Conservation (phyloP, 1,284 basidiomycete species). For the Phylloboletellus chloephorus region DNA sequence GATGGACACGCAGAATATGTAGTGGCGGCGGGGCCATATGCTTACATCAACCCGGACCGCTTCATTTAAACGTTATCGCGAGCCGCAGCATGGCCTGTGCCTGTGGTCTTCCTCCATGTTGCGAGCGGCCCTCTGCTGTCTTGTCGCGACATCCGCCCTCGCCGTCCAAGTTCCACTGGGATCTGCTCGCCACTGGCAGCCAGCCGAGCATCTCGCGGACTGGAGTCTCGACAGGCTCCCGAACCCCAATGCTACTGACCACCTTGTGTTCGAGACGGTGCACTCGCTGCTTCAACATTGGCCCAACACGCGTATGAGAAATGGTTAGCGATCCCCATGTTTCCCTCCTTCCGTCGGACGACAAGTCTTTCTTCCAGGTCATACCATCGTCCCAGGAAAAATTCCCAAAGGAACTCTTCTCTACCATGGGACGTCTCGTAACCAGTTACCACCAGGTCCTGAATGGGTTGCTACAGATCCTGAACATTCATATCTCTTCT, state of each 20-base stretch:
- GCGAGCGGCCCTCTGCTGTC: slow-evolving; percentile 1
- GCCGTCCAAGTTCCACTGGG: slow-evolving; percentile 15
- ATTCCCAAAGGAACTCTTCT: slow-evolving; percentile 39
- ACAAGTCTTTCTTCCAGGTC: slow-evolving; percentile 27
- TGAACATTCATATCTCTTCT: slow-evolving; percentile 41
- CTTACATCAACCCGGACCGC: too few relatives aligned
- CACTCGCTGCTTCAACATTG: slow-evolving; percentile 40
- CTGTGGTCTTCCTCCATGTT: slow-evolving; percentile 6
- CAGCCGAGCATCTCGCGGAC: not conserved
- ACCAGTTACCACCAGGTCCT: slow-evolving; percentile 30
- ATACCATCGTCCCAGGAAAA: slow-evolving; percentile 39
- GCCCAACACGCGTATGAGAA: slow-evolving; percentile 47
- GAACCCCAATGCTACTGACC: slow-evolving; percentile 17
- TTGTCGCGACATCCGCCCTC: not conserved
- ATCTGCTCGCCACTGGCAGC: not conserved
- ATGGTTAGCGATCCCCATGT: slow-evolving; percentile 28
- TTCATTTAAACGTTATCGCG: too few relatives aligned
- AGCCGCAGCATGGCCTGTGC: too few relatives aligned
- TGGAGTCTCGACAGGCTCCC: slow-evolving; percentile 21
- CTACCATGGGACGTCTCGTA: slow-evolving; percentile 34
- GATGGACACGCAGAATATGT: slow-evolving; percentile 73
- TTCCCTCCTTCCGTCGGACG: not conserved
- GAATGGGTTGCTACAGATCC: slow-evolving; percentile 42
- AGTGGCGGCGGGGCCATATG: slow-evolving; percentile 60
- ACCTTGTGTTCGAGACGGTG: slow-evolving; percentile 29